phyloP scores from a whole-genome alignment of 2,329 filamentous ascomycete species.

The Chaetomiaceae sp. region DNA sequence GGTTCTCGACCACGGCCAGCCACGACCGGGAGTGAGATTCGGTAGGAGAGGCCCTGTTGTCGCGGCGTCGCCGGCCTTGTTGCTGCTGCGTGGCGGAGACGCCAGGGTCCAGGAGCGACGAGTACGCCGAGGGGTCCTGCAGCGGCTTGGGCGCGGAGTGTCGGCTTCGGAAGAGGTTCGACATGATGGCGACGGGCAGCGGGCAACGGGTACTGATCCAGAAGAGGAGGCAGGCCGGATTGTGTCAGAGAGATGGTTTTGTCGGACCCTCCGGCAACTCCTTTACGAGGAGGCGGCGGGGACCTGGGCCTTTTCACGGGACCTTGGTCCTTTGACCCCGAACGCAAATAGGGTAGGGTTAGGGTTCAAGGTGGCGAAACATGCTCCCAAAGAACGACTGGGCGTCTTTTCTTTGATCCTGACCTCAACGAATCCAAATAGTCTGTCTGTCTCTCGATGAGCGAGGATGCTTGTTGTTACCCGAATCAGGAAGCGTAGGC shows the following conservation, averaged over 20 bases:
- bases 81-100: conserved; percentile 1
- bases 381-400: too few relatives aligned
- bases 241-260: not conserved
- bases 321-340: conserved; percentile 1
- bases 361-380: too few relatives aligned
- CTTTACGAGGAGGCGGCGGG: not conserved
- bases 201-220: not conserved
- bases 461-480: too few relatives aligned
- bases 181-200: conserved; percentile 12
- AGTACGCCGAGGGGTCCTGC: conserved; percentile 20
- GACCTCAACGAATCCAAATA: too few relatives aligned
- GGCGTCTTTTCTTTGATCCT: too few relatives aligned
- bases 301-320: conserved; percentile 1
- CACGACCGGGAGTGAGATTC: conserved; percentile 17
- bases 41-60: conserved; percentile 9
- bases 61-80: not conserved
- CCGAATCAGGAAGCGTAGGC: too few relatives aligned
- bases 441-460: too few relatives aligned
- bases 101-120: conserved; percentile 21
- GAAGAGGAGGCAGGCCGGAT: not conserved
- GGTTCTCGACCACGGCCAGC: conserved; percentile 18
- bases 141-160: conserved; percentile 5
- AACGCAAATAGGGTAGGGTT: conserved; percentile 1
- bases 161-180: conserved; percentile 20
- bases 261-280: not conserved